These are phyloP conservation scores for Nasturtium officinale DNA, from an alignment of 345 rosid species.

Conservation along the genomic window DNA sequence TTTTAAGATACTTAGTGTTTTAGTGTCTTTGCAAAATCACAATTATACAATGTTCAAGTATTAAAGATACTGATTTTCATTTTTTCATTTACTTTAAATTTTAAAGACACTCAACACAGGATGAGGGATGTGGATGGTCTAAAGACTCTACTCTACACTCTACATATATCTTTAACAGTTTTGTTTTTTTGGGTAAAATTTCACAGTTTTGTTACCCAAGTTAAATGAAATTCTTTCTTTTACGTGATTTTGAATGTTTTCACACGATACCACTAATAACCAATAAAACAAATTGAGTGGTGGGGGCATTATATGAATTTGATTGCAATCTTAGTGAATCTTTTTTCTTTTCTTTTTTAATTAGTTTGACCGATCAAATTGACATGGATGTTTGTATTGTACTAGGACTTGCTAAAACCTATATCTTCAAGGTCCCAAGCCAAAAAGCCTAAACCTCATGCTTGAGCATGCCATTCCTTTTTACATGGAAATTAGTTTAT, in stretches of 20 bases:
- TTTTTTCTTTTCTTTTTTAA: not conserved
- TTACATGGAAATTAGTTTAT: constrained; percentile 14
- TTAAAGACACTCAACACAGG: no score
- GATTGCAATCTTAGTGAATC: not conserved
- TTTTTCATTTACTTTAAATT: no score
- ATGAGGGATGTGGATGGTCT: no score
- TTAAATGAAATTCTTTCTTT: not conserved
- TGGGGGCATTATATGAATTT: constrained; percentile 8
- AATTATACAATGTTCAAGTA: no score
- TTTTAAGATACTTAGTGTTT: no score
- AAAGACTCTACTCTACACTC: no score
- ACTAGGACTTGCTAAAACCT: constrained; percentile 34
- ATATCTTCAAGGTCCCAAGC: constrained; percentile 29
- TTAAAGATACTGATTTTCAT: no score
- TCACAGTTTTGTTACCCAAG: not conserved
- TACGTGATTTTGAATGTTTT: not conserved
- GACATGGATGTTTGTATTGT: constrained; percentile 23
- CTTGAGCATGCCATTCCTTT: constrained; percentile 15
- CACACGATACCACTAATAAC: not conserved
- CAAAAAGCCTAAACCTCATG: constrained; percentile 31
- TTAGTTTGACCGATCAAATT: constrained; percentile 10
- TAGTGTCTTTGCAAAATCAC: no score
- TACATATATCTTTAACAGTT: no score
- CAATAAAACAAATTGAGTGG: not conserved
- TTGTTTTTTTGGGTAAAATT: no score